phyloP scores from a whole-genome alignment of 352 stramenopile species.

The Pythium dissotocum region DNA sequence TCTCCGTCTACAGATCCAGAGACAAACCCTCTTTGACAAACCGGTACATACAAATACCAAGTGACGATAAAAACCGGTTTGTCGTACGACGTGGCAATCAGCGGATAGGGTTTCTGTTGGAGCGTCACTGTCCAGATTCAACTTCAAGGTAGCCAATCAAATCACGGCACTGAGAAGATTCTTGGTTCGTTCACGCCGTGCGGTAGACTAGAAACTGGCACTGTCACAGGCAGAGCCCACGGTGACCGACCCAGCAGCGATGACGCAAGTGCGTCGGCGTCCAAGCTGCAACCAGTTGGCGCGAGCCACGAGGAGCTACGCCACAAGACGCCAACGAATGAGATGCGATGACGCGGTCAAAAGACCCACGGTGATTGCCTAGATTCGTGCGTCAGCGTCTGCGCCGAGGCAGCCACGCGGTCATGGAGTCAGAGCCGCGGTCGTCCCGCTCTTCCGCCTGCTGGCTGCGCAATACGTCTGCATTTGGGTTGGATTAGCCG shows the following conservation, averaged over 20 bases:
- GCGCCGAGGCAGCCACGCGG: neutral
- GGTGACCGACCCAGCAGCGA: neutral
- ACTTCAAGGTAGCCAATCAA: constrained; percentile 23
- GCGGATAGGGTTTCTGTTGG: constrained; percentile 19
- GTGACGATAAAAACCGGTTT: constrained; percentile 17
- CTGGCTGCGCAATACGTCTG: neutral
- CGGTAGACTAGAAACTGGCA: constrained; percentile 3
- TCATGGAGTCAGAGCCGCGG: neutral
- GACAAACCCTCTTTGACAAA: constrained; percentile 3
- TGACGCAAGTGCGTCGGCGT: constrained; percentile 21
- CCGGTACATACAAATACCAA: constrained; percentile 21
- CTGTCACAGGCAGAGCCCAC: constrained; percentile 18
- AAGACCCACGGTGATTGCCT: constrained; percentile 6
- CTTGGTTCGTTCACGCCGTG: neutral
- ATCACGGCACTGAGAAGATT: constrained; percentile 14
- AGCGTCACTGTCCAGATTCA: constrained; percentile 29
- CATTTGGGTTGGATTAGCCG: neutral
- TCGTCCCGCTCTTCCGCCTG: neutral
- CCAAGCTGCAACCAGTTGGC: constrained; percentile 15
- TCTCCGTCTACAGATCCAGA: constrained; percentile 27
- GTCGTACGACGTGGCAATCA: neutral
- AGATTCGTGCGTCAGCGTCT: constrained; percentile 4
- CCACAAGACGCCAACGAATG: neutral
- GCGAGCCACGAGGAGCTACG: neutral
- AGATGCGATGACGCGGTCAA: constrained; percentile 10